Percentiles rank a stretch among this genome's conserved stretches.
phyloP scores from a whole-genome alignment of 345 rosid genomes.

The Dipteronia sinensis region DNA sequence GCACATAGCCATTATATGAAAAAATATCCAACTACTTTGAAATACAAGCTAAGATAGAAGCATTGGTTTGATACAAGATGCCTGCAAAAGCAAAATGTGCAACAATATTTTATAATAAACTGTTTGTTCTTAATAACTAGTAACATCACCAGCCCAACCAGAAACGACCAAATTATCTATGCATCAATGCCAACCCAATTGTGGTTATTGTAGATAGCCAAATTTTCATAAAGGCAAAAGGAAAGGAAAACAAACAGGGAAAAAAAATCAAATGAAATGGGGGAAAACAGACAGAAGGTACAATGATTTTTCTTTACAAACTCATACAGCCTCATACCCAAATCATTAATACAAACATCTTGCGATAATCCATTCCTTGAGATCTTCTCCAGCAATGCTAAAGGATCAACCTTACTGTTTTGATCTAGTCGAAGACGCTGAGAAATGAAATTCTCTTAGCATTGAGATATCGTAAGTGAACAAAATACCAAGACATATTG shows the following conservation, averaged over 20 bases:
- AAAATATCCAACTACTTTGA: not conserved
- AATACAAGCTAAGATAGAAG: not conserved
- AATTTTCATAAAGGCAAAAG: not conserved
- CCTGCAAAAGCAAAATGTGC: not conserved
- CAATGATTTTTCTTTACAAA: conserved; percentile 17
- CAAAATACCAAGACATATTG: not conserved
- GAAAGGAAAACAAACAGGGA: not conserved
- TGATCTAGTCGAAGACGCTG: conserved; percentile 74
- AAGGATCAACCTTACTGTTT: conserved; percentile 72
- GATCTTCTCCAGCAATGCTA: conserved; percentile 70
- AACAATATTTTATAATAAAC: not conserved
- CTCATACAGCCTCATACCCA: conserved; percentile 52
- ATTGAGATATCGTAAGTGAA: conserved; percentile 12
- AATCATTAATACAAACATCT: conserved; percentile 85
- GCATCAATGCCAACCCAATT: conserved; percentile 9
- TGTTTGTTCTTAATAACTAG: not conserved
- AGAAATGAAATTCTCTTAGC: conserved; percentile 24
- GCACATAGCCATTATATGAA: not conserved
- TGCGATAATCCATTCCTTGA: conserved; percentile 75
- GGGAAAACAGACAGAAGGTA: not conserved
- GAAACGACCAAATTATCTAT: not conserved
- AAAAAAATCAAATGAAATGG: not conserved
- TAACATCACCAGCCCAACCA: conserved; percentile 8
- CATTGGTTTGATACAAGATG: conserved; percentile 10
- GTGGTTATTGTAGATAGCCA: not conserved